phyloP scores from a whole-genome alignment of 1,284 basidiomycete genomes.

The Abortiporus biennis region DNA sequence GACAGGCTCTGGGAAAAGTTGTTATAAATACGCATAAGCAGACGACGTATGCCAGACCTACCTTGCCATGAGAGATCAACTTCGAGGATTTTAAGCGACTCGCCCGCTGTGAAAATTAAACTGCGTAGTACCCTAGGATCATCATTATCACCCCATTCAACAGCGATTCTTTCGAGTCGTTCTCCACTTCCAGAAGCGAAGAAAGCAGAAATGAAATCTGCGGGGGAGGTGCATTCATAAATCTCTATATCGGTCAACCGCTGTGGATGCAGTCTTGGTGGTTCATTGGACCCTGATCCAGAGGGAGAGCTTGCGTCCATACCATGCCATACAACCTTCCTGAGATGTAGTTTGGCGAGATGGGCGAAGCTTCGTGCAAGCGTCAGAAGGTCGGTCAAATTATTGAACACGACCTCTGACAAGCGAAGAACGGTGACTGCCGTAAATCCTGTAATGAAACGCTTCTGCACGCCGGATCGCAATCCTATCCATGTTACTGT shows the following conservation, averaged over 20 bases:
- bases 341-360: neutral
- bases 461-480: conserved; percentile 1
- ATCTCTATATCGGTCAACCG: conserved; percentile 1
- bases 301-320: neutral
- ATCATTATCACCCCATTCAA: conserved; percentile 5
- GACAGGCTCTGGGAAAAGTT: neutral
- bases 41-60: neutral
- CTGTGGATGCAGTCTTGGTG: neutral
- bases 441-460: neutral
- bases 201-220: neutral
- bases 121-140: conserved; percentile 1
- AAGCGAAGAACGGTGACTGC: neutral
- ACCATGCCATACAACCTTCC: neutral
- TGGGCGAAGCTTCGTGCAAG: conserved; percentile 1
- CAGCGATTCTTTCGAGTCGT: neutral
- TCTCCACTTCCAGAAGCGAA: neutral
- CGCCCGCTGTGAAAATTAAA: neutral
- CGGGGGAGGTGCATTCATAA: conserved; percentile 3
- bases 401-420: conserved; percentile 2
- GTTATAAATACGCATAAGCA: neutral
- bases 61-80: conserved; percentile 7
- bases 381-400: conserved; percentile 2
- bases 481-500: conserved; percentile 2
- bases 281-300: neutral
- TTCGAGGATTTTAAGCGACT: neutral